Evolutionary conservation across 179 eudicot species (phyloP), one percentile per base, ranked within the genome.

Genomic region (Monotropa hypopitys): DNA sequence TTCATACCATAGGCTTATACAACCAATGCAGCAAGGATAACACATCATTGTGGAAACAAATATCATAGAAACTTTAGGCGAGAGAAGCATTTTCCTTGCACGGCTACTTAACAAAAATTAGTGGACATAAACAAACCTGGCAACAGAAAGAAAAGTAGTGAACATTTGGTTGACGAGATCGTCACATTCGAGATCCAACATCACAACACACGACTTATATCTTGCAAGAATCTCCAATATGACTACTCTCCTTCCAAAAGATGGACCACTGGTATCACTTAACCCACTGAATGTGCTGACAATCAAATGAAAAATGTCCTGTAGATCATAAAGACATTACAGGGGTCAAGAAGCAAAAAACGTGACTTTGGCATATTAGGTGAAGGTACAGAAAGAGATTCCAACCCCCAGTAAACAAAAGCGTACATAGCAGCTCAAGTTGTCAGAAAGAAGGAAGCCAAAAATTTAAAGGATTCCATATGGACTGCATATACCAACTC

Each of bases 151-250:
- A 81, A 91, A 93, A 28, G 89, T 89, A 76, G 85, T 88, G 89
- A 96, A 89, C 84, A 96, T 96, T 85, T 96, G 91, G 80, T 83
- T 80, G 72, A 96, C 85, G 28, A 96, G 90, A 80, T 93, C 97
- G 83, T 94, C 96, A 69, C 97, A 96, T 78, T 92, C 99, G 77
- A 96, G 97, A 88, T 96, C 99, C 83, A 96, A 85, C 97, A 96
- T 96, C 85, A 96, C 96, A 82, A 96, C 91, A 61, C 98, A 96
- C 28, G 97, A 96, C 82, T 96, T 90, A 83, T 91, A 94, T 88
- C 89, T 90, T 46, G 99, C 99, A 77, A 96, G 81, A 42, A 94
- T 96, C 87, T 96, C 97, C 89, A 96, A 86, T 68, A 96, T 96
- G 76, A 85, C 81, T 63, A 94, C 96, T 86, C 98, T 89, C 84